These are phyloP conservation scores for Fusarium redolens DNA, from an alignment of 2,329 filamentous ascomycete genomes.

Conservation along the genomic window DNA sequence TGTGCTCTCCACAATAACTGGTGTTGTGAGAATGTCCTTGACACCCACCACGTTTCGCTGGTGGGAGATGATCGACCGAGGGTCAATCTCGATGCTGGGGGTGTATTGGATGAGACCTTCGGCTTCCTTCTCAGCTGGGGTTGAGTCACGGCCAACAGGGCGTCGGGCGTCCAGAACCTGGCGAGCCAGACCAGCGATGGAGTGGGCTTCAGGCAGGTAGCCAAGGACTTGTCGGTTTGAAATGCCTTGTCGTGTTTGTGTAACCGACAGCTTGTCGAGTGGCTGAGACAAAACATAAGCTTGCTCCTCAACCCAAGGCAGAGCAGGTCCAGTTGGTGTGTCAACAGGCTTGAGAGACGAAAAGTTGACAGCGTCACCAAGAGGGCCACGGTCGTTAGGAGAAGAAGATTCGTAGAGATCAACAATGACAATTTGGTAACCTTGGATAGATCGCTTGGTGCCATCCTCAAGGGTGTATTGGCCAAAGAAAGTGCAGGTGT, in stretches of 20 bases:
- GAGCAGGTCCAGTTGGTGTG: slow-evolving; percentile 63
- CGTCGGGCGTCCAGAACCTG: slow-evolving; percentile 85
- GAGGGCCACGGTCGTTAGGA: slow-evolving; percentile 85
- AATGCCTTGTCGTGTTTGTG: slow-evolving; percentile 92
- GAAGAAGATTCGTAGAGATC: slow-evolving; percentile 91
- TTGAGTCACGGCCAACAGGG: slow-evolving; percentile 86
- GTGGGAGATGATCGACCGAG: slow-evolving; percentile 83
- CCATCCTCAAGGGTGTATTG: slow-evolving; percentile 68
- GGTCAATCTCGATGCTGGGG: slow-evolving; percentile 84
- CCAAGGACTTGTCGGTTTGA: slow-evolving; percentile 84
- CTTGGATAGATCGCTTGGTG: slow-evolving; percentile 72
- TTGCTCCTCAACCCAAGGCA: slow-evolving; percentile 83
- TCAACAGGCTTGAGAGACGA: slow-evolving; percentile 79
- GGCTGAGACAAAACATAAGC: slow-evolving; percentile 83
- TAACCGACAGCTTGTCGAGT: slow-evolving; percentile 84
- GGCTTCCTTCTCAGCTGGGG: slow-evolving; percentile 76
- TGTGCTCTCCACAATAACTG: slow-evolving; percentile 90
- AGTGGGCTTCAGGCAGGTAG: slow-evolving; percentile 77
- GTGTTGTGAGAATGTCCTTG: slow-evolving; percentile 76
- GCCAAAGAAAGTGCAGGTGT: slow-evolving; percentile 83
- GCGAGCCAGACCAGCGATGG: slow-evolving; percentile 83
- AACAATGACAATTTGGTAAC: slow-evolving; percentile 85
- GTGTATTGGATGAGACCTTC: slow-evolving; percentile 84
- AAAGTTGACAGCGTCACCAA: slow-evolving; percentile 76
- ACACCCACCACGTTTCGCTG: slow-evolving; percentile 84